Evolutionary conservation across 176 grass and related monocot genomes (phyloP).

Genomic region (Eleusine indica): DNA sequence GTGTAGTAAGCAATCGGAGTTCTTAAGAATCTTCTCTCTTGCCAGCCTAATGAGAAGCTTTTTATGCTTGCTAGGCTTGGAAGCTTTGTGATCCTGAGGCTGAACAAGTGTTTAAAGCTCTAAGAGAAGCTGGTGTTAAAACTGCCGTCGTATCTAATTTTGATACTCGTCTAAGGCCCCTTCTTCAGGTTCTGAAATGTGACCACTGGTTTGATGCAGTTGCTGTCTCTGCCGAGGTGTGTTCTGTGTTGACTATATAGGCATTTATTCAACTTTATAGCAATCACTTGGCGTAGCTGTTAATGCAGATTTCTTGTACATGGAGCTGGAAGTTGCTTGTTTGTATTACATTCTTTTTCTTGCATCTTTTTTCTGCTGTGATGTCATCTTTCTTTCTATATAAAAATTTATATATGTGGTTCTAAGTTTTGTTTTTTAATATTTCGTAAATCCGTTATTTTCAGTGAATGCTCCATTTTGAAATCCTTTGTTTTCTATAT

Average conservation of each 20-base stretch:
- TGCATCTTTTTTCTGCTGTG: not conserved
- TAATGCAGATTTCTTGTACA: not conserved
- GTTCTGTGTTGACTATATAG: not conserved
- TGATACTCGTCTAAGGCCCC: conserved; percentile 71
- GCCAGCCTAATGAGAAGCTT: conserved; percentile 17
- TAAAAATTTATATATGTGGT: not conserved
- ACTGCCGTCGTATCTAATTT: conserved; percentile 79
- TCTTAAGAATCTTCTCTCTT: not conserved
- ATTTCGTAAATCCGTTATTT: not conserved
- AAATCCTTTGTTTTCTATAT: not conserved
- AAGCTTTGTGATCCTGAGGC: conserved; percentile 75
- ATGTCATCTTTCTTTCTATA: not conserved
- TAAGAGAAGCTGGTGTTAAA: conserved; percentile 79
- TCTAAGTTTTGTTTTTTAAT: not conserved
- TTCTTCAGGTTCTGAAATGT: conserved; percentile 71
- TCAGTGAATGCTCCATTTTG: not conserved
- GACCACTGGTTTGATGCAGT: conserved; percentile 89
- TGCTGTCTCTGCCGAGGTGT: conserved; percentile 82
- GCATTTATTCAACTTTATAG: not conserved
- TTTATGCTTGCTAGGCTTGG: conserved; percentile 73
- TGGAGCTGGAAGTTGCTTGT: not conserved
- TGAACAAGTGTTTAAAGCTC: conserved; percentile 67
- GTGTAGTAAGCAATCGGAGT: not conserved
- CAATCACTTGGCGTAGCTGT: not conserved
- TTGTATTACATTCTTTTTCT: not conserved